These are phyloP conservation scores for Mycena polygramma DNA, from an alignment of 768 basidiomycete species.

Conservation along the genomic window DNA sequence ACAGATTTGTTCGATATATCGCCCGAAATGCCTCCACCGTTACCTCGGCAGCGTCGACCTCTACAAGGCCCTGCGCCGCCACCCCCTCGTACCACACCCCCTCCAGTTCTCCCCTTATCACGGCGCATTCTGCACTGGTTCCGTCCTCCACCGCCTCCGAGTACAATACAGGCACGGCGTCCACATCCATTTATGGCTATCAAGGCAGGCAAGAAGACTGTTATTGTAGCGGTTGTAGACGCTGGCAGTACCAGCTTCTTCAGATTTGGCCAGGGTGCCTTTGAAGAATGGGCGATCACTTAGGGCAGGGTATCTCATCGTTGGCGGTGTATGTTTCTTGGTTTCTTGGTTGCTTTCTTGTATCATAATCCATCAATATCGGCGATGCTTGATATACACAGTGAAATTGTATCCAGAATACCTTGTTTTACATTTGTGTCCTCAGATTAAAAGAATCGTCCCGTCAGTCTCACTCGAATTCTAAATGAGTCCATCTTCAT, in stretches of 20 bases:
- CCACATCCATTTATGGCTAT: conserved; percentile 85
- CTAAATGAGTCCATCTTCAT: conserved; percentile 53
- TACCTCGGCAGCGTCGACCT: conserved; percentile 57
- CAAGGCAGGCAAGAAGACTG: conserved; percentile 85
- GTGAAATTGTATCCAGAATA: too few relatives aligned
- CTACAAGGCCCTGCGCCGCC: conserved; percentile 27
- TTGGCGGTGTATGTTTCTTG: conserved; percentile 8
- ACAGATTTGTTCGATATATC: conserved; percentile 76
- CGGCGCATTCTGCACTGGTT: conserved; percentile 46
- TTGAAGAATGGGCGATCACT: conserved; percentile 86
- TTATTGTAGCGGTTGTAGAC: conserved; percentile 92
- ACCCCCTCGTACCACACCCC: conserved; percentile 6
- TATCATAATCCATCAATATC: background rate
- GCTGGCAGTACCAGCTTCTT: conserved; percentile 90
- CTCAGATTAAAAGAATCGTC: too few relatives aligned
- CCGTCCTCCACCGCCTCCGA: conserved; percentile 28
- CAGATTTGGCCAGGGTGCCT: conserved; percentile 86
- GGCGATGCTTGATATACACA: background rate
- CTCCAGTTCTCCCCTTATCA: conserved; percentile 43
- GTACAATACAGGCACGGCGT: conserved; percentile 48
- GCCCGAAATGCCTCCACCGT: conserved; percentile 77
- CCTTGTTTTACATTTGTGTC: background rate
- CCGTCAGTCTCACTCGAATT: background rate
- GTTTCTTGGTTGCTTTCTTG: background rate
- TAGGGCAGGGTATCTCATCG: conserved; percentile 33